phyloP scores from a whole-genome alignment of 305 asterid species.

The Solanum hybrid region DNA sequence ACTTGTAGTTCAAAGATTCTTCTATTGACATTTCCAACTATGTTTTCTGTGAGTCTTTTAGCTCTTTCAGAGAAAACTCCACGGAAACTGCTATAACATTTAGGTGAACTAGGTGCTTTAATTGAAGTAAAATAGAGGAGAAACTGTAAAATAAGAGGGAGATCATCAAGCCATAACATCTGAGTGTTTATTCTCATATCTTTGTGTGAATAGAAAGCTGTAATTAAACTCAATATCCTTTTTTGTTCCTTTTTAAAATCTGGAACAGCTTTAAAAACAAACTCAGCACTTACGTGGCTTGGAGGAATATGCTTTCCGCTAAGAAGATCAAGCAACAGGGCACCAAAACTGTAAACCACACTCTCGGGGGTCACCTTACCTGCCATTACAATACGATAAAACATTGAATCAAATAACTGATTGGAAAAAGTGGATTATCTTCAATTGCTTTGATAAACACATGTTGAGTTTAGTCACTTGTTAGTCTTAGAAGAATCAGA shows the following conservation, averaged over 20 bases:
- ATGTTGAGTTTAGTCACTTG: background rate
- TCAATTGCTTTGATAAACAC: background rate
- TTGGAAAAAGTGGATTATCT: background rate
- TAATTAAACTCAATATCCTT: background rate
- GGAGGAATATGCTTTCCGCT: conserved; percentile 50
- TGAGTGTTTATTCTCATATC: background rate
- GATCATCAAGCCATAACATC: background rate
- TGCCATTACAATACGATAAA: conserved; percentile 13
- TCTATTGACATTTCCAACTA: too few species aligned
- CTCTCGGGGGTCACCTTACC: conserved; percentile 38
- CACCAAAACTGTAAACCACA: conserved; percentile 40
- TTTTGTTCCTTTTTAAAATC: background rate
- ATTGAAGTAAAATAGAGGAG: background rate
- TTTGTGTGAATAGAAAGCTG: background rate
- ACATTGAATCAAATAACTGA: background rate
- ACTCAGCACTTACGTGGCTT: conserved; percentile 29
- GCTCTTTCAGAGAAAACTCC: background rate
- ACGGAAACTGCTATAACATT: background rate
- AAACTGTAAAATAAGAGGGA: background rate
- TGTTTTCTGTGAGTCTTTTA: too few species aligned
- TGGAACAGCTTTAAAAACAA: background rate
- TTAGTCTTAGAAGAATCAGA: background rate
- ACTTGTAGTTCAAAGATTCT: too few species aligned
- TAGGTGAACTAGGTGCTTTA: background rate
- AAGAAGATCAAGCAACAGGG: conserved; percentile 42